Evolutionary conservation across 164 flowering plant species (phyloP), one percentile per base, ranked within the genome.

Genomic region (Vitis amurensis): DNA sequence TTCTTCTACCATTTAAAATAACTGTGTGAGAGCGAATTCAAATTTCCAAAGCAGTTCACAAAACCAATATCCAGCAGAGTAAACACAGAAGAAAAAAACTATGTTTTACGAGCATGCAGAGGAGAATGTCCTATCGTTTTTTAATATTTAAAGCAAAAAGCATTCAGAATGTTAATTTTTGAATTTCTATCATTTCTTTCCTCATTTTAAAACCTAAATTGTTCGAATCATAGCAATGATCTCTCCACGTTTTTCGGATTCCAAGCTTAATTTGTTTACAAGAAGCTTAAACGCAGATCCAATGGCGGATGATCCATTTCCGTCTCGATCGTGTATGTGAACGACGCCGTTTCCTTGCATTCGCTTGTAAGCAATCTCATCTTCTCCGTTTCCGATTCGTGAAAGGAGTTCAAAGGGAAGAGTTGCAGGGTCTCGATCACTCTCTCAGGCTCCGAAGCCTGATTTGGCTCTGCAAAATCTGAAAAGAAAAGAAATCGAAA

Each of bases 391-490:
- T 84, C 87, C 8, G 79, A 60, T 47, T 82, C 86, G 11, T 78
- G 79, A 50, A 80, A 85, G 8, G 94, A 81, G 57, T 86, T 87
- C 71, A 95, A 57, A 0, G 99, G 99, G 73, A 95, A 95, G 11
- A 95, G 92, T 66, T 93, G 97, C 58, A 95, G 87, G 1, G 98
- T 95, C 76, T 92, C 88, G 1, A 86, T 79, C 67, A 69, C 86
- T 74, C 86, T 75, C 67, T 86, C 93, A 0, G 79, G 72, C 71
- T 83, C 87, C 6, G 56, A 3, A 50, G 76, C 72, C 61, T 71
- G 77, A 66, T 82, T 80, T 27, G 72, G 13, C 44, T 88, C 92
- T 11, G 66, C 64, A 74, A 78, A 78, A 71, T 70, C 89, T 86
- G 77, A 49, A 72, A 50, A 55, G 50, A 58, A n/a, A 50, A 50